Base-by-base conservation (phyloP, 768 basidiomycete genomes). In the Pleurotus eryngii region DNA sequence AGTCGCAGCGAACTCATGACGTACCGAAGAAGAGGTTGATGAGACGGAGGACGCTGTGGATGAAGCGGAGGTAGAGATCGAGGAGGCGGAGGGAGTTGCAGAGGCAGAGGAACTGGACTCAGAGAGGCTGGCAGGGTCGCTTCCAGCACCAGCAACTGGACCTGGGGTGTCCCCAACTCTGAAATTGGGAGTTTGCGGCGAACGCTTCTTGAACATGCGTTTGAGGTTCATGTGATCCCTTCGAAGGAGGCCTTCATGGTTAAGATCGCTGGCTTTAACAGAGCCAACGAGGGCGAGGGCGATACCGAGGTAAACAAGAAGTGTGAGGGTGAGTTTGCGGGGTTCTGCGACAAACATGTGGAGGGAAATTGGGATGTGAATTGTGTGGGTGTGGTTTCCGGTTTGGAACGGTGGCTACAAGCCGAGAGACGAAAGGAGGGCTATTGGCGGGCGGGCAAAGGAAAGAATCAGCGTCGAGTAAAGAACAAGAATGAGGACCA, bases 161-260 rank as follows among this genome's bases (percentile, higher is more conserved):
- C 57, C 49, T n/a, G 62, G 38, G 49, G 57, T 17, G 18, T 60
- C 58, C 57, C 24, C 54, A 57, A 57, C 59, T 14, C 35, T 40
- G 43, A 56, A 57, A 27, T 60, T 60, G 56, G 67, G 65, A 55
- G 67, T 58, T 26, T 54, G 51, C 1, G 80, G 75, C 3, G 74
- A 67, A 38, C 89, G 86, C 68, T 87, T 90, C 74, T 78, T 88
- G 62, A 91, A 67, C 68, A 92, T 71, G 64, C 89, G 86, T 65
- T 83, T 82, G 64, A 84, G 71, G 64, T 74, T 74, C 50, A 64
- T 75, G 71, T 88, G 85, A 70, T 81, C 81, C 62, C 82, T 82
- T 50, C 76, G 84, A 37, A 71, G 71, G 59, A 68, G 63, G 20
- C 61, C 60, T 26, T 54, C 51, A 15, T 54, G 51, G 27, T 70